These are phyloP conservation scores for Paramecium octaurelia DNA, from an alignment of 73 alveolate genomes.

Conservation along the genomic window DNA sequence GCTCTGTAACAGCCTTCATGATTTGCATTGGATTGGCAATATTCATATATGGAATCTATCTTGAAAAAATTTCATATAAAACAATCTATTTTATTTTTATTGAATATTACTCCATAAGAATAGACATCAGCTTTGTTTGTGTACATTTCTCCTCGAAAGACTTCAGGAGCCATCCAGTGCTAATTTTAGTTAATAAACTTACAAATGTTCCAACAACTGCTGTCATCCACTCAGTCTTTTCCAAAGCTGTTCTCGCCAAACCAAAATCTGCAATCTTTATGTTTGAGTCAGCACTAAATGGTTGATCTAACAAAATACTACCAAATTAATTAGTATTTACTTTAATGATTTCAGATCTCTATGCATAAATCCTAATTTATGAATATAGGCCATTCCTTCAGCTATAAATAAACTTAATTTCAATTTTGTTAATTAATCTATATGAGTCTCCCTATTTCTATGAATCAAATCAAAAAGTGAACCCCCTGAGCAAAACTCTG, in stretches of 20 bases:
- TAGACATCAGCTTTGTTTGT: constrained; percentile 17
- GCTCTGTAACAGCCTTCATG: not conserved
- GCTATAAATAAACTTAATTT: not conserved
- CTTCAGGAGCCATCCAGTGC: constrained; percentile 49
- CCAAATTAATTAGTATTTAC: not conserved
- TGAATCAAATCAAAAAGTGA: constrained; percentile 10
- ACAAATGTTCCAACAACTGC: constrained; percentile 55
- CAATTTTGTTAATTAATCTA: not conserved
- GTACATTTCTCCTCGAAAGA: not conserved
- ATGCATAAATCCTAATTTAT: constrained; percentile 21
- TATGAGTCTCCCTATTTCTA: not conserved
- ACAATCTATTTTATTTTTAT: not conserved
- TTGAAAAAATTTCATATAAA: not conserved
- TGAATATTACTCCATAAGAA: constrained; percentile 19
- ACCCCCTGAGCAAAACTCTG: constrained; percentile 18
- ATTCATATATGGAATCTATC: not conserved
- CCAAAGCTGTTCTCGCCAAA: constrained; percentile 25
- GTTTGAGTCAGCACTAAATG: not conserved
- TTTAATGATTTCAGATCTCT: constrained; percentile 19
- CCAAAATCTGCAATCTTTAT: constrained; percentile 34
- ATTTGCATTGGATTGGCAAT: constrained; percentile 28
- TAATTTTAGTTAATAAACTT: not conserved
- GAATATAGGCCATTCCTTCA: constrained; percentile 20
- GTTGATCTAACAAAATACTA: not conserved
- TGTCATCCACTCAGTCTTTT: not conserved